Conservation (phyloP, 305 asterid genomes). For the Solanum hybrid region DNA sequence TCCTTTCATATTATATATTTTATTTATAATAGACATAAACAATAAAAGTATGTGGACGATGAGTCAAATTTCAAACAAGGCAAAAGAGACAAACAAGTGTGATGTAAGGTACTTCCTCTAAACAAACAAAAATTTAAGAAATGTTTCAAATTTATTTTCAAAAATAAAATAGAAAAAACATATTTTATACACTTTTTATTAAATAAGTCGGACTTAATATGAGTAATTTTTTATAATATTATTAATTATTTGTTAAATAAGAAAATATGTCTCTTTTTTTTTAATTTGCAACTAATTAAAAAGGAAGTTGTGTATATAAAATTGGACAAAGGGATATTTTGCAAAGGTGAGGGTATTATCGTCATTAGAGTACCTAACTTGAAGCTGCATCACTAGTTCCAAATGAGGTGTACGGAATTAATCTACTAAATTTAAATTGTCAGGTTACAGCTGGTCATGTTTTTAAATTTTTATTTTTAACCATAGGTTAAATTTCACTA, state of each 20-base stretch:
- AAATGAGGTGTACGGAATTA: slow-evolving; percentile 16
- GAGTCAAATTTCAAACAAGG: neutral
- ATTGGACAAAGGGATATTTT: neutral
- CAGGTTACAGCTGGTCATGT: slow-evolving; percentile 13
- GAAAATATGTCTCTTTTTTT: neutral
- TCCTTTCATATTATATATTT: no score
- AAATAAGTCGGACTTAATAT: neutral
- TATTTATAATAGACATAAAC: neutral
- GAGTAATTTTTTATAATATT: neutral
- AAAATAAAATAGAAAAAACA: neutral
- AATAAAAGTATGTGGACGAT: neutral
- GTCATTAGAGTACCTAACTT: neutral
- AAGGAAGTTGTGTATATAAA: neutral
- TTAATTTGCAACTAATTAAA: neutral
- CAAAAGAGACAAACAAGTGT: slow-evolving; percentile 1
- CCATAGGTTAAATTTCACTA: slow-evolving; percentile 12
- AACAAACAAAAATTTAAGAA: neutral
- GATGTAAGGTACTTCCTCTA: neutral
- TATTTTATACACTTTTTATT: neutral
- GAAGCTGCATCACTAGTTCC: slow-evolving; percentile 5
- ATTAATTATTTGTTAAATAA: neutral
- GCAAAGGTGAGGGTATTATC: neutral
- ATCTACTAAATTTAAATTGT: neutral
- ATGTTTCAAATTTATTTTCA: neutral
- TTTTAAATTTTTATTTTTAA: neutral